Base-by-base conservation (phyloP, 176 grass and related monocot species). In the Lolium rigidum region DNA sequence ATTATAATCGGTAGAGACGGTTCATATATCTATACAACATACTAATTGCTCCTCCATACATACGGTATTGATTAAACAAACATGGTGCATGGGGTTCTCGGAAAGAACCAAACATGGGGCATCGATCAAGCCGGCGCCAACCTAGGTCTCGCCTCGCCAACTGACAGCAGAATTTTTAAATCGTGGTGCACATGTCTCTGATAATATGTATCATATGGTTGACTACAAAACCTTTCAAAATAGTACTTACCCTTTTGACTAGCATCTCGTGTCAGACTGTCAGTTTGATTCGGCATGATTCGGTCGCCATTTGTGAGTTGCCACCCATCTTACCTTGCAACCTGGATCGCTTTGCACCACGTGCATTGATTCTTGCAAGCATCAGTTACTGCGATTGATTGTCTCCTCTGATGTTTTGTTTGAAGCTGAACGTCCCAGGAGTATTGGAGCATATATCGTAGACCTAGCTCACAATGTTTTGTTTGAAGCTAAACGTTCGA, bases 131-230 rank as follows among this genome's bases (percentile, higher is more conserved):
- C 26, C 35, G 66, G 66, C 11, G 49, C 28, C 15, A 25, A 75
- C 44, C 51, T 48, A 67, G 60, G 7, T 11, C 70, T 13, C 12
- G 0, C 41, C 39, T 48, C 0, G 44, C 39, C 59, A 62, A 25
- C 59, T 4, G 59, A 25, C 24, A 62, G 10, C 59, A 24, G 9
- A 25, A 62, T 62, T 64, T 64, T 28, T 64, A 59, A 64, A 6
- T 50, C 0, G 48, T 10, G 22, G 5, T 49, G 15, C 13, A 13
- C 39, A 41, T 41, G 39, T 41, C 39, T 41, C 2, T 31, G 62
- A 16, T 65, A 35, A 65, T 31, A 65, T 65, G 62, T 65, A 65
- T 65, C 25, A 65, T 65, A 65, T 65, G 13, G 62, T 65, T 65
- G 26, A 65, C 57, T 5, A 12, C 4, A 18, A 61, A 61, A 21